phyloP scores from a whole-genome alignment of 1,284 basidiomycete genomes.

The Cutaneotrichosporon sp. region DNA sequence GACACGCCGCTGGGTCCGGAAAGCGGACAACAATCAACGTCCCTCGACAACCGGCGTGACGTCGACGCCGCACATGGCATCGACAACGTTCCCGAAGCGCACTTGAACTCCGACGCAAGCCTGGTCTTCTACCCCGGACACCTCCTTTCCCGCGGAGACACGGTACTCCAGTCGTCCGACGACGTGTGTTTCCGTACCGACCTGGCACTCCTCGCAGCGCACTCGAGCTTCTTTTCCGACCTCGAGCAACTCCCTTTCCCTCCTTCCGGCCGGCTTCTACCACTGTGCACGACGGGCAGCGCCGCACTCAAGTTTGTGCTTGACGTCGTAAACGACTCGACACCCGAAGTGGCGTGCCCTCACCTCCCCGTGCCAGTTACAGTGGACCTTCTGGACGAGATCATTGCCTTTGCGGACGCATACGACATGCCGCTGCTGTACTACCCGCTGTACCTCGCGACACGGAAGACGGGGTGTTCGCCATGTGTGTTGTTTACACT shows the following conservation, averaged over 20 bases:
- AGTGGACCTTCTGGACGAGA: not conserved
- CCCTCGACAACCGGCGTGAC: too few relatives aligned
- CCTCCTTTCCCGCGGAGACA: not conserved
- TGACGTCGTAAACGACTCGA: not conserved
- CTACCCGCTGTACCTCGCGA: too few relatives aligned
- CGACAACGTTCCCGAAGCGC: too few relatives aligned
- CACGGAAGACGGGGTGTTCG: too few relatives aligned
- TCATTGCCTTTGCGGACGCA: not conserved
- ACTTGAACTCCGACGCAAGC: too few relatives aligned
- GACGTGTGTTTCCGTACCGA: conserved; percentile 1
- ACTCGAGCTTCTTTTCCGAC: conserved; percentile 8
- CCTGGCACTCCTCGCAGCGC: not conserved
- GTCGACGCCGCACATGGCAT: too few relatives aligned
- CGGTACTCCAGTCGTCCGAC: conserved; percentile 4
- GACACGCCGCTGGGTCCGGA: too few relatives aligned
- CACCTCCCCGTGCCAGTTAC: not conserved
- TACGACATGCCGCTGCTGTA: not conserved
- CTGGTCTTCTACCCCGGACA: too few relatives aligned
- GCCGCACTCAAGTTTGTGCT: not conserved
- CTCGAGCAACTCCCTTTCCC: not conserved
- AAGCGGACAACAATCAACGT: too few relatives aligned
- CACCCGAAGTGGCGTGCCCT: not conserved
- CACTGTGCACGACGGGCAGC: not conserved
- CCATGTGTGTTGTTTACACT: too few relatives aligned
- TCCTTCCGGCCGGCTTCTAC: not conserved